These are phyloP conservation scores for Botryosphaeria agaves DNA, from an alignment of 2,329 filamentous ascomycete species.

Conservation along the genomic window DNA sequence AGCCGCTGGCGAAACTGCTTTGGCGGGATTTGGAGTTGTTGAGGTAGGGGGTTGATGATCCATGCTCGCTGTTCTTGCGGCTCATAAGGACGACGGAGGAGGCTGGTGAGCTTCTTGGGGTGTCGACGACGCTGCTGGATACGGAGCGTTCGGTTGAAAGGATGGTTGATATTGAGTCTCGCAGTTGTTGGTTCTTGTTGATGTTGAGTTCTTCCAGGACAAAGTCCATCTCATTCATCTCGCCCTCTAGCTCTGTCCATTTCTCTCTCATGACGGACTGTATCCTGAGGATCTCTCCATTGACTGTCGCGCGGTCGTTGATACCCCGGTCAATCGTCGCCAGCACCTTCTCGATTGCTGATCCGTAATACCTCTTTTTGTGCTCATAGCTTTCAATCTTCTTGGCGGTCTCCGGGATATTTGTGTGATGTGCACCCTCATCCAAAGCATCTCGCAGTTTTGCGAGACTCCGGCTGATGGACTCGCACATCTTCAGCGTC, in stretches of 20 bases:
- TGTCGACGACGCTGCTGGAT: slow-evolving; percentile 47
- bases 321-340: slow-evolving; percentile 93
- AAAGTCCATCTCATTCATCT: slow-evolving; percentile 62
- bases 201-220: slow-evolving; percentile 53
- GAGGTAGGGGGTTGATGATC: slow-evolving; percentile 23
- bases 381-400: slow-evolving; percentile 88
- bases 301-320: slow-evolving; percentile 85
- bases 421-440: slow-evolving; percentile 53
- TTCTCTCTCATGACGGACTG: slow-evolving; percentile 73
- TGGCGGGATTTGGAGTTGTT: slow-evolving; percentile 27
- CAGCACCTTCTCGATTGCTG: slow-evolving; percentile 79
- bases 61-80: slow-evolving; percentile 30
- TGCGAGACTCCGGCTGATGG: slow-evolving; percentile 68
- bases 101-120: slow-evolving; percentile 44
- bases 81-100: slow-evolving; percentile 44
- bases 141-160: slow-evolving; percentile 66
- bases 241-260: slow-evolving; percentile 58
- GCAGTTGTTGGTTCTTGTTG: slow-evolving; percentile 50
- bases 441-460: slow-evolving; percentile 74
- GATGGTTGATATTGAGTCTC: slow-evolving; percentile 87
- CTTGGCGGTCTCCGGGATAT: slow-evolving; percentile 52
- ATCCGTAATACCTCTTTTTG: slow-evolving; percentile 86
- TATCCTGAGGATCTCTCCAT: slow-evolving; percentile 80
- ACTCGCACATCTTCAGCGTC: slow-evolving; percentile 93
- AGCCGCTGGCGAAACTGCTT: slow-evolving; percentile 25